Evolutionary conservation across 805 yeast species (phyloP).

Genomic region (Candida boleticola): DNA sequence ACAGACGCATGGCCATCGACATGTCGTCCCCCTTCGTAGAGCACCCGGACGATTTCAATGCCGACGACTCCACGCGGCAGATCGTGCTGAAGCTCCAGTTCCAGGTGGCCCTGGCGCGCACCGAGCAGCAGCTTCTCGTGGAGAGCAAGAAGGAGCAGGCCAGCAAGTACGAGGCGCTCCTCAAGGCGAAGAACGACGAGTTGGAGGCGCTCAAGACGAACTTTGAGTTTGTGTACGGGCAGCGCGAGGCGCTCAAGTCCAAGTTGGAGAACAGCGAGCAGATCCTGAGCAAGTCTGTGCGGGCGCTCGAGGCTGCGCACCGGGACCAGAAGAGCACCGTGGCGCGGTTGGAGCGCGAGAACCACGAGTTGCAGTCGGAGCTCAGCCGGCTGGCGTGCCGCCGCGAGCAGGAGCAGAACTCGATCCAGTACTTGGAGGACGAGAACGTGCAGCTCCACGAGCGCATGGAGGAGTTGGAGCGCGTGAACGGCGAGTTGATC

Average conservation of each 20-base stretch:
- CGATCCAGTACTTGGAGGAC: slow-evolving; percentile 29
- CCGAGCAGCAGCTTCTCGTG: slow-evolving; percentile 33
- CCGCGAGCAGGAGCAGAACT: slow-evolving; percentile 18
- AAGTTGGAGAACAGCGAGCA: slow-evolving; percentile 30
- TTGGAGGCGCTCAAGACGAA: slow-evolving; percentile 30
- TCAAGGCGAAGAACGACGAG: slow-evolving; percentile 31
- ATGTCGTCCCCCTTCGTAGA: slow-evolving; percentile 27
- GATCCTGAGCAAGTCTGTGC: slow-evolving; percentile 7
- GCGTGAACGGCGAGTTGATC: slow-evolving; percentile 24
- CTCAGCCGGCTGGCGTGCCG: slow-evolving; percentile 22
- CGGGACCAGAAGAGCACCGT: slow-evolving; percentile 8
- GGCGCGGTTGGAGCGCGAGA: slow-evolving; percentile 1
- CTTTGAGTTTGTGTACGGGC: slow-evolving; percentile 34
- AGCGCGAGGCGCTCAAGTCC: slow-evolving; percentile 30
- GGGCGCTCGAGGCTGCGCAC: slow-evolving; percentile 12
- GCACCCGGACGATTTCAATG: slow-evolving; percentile 13
- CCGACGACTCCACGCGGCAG: slow-evolving; percentile 17
- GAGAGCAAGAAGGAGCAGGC: slow-evolving; percentile 24
- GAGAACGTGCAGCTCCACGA: slow-evolving; percentile 38
- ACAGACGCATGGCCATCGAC: no score
- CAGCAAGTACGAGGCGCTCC: slow-evolving; percentile 24
- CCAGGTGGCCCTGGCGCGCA: slow-evolving; percentile 27
- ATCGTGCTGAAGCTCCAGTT: slow-evolving; percentile 28
- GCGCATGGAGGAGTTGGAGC: slow-evolving; percentile 29
- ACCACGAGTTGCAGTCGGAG: slow-evolving; percentile 14